A percentile compares a stretch with the other conserved stretches of the same genome.
Conservation (phyloP, 75 land plant species). For the Sequoia sempervirens region DNA sequence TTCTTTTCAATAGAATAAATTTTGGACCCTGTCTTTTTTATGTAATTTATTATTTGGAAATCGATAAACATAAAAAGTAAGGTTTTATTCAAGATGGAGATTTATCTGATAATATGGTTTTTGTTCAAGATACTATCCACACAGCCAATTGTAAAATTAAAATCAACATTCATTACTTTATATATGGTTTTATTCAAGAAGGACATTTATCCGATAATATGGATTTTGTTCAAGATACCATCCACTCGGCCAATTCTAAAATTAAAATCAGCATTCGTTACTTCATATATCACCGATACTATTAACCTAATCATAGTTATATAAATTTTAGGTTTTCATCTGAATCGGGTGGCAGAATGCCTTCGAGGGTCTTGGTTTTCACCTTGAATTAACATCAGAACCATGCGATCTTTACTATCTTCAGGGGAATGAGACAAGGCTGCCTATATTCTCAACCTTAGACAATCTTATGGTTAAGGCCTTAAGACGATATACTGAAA, state of each 20-base stretch:
- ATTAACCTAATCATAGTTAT: background rate
- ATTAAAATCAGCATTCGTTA: background rate
- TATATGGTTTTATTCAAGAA: background rate
- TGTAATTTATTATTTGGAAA: background rate
- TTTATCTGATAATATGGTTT: background rate
- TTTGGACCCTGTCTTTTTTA: background rate
- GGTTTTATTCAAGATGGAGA: background rate
- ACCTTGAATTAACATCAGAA: background rate
- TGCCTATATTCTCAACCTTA: background rate
- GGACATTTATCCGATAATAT: background rate
- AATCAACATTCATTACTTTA: background rate
- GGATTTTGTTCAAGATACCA: background rate
- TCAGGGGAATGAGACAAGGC: background rate
- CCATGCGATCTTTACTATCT: background rate
- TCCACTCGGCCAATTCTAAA: background rate
- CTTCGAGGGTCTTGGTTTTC: background rate
- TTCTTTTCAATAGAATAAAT: background rate
- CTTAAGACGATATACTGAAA: background rate
- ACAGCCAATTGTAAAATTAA: background rate
- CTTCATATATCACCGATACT: background rate
- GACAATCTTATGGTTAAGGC: background rate
- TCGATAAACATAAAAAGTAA: background rate
- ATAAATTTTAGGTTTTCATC: background rate
- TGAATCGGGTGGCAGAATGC: background rate
- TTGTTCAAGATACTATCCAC: background rate